These are phyloP conservation scores for Podaxis sp. DNA, from an alignment of 768 basidiomycete species.

Conservation along the genomic window DNA sequence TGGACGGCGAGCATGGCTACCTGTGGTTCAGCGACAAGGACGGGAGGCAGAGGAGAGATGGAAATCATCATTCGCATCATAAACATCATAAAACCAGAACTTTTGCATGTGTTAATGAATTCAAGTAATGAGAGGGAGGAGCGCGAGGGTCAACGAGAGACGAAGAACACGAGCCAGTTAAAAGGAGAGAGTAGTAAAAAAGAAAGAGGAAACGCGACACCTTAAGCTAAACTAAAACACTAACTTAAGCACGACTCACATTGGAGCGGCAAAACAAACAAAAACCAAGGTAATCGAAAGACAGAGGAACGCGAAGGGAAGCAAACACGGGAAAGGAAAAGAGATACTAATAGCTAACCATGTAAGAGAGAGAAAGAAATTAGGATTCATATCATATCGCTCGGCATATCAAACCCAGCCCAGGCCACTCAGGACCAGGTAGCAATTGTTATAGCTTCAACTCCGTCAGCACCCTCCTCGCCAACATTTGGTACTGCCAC, in stretches of 20 bases:
- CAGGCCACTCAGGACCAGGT: not conserved
- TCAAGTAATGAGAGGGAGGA: too few relatives aligned
- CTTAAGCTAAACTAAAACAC: not conserved
- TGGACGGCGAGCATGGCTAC: too few relatives aligned
- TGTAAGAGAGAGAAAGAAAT: not conserved
- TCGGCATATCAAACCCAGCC: too few relatives aligned
- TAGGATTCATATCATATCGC: not conserved
- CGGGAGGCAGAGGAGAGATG: not conserved
- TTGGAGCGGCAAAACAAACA: not conserved
- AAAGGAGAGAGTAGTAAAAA: not conserved
- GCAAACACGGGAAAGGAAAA: not conserved
- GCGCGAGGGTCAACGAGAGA: not conserved
- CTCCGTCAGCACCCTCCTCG: slow-evolving; percentile 82
- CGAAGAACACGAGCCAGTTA: not conserved
- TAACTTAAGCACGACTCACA: not conserved
- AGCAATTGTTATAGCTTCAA: slow-evolving; percentile 60
- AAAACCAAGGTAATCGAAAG: not conserved
- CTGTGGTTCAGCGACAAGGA: too few relatives aligned
- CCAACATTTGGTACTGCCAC: slow-evolving; percentile 98
- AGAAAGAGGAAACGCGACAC: not conserved
- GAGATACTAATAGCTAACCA: not conserved
- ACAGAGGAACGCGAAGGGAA: slow-evolving; percentile 2
- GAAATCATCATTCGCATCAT: not conserved
- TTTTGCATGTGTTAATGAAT: not conserved
- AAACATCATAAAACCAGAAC: not conserved